Evolutionary conservation across 139 green algal species (phyloP).

Genomic region (Pedinophyceae sp.): DNA sequence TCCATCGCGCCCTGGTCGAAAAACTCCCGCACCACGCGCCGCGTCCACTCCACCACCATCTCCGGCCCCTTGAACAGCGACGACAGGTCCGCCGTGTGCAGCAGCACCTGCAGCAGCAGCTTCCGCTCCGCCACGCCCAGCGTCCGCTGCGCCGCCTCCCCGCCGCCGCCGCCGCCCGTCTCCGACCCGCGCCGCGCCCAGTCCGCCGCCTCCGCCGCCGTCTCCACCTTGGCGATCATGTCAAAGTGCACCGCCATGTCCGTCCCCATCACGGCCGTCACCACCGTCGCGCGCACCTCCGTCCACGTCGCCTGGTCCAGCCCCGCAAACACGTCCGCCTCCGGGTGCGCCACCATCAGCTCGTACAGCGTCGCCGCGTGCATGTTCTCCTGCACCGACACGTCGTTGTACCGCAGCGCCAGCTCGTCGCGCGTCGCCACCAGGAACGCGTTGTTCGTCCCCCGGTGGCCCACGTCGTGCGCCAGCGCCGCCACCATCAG

Average conservation of each 20-base stretch:
- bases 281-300: too few species aligned
- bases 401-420: conserved; percentile 47
- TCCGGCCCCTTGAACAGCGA: too few species aligned
- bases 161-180: too few species aligned
- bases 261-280: too few species aligned
- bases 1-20: conserved; percentile 46
- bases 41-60: too few species aligned
- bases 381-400: conserved; percentile 35
- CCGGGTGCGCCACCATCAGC: conserved; percentile 13
- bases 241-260: too few species aligned
- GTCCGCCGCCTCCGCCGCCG: too few species aligned
- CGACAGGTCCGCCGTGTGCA: too few species aligned
- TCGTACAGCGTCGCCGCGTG: conserved; percentile 30
- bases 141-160: too few species aligned
- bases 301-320: too few species aligned
- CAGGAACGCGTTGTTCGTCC: conserved; percentile 46
- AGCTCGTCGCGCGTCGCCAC: conserved; percentile 22
- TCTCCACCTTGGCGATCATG: too few species aligned
- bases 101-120: conserved; percentile 34
- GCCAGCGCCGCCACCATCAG: conserved; percentile 38
- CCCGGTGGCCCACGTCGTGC: conserved; percentile 52
- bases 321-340: conserved; percentile 24
- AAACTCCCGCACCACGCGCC: conserved; percentile 41
- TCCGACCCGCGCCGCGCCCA: too few species aligned
- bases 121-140: conserved; percentile 42